phyloP scores from a whole-genome alignment of 1,284 basidiomycete genomes.

The Cryptococcus deneoformans region DNA sequence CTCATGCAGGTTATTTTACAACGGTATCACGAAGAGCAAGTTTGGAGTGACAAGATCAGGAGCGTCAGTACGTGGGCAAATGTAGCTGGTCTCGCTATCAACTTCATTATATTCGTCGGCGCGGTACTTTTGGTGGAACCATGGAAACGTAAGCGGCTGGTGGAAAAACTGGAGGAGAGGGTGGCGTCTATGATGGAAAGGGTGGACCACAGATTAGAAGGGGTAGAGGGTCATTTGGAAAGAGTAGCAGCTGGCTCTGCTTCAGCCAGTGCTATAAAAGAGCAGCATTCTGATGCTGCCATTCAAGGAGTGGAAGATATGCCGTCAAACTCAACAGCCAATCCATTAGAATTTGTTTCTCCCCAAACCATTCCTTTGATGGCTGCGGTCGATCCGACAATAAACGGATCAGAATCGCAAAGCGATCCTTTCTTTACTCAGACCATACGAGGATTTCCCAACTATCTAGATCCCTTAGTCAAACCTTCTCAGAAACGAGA shows the following conservation, averaged over 20 bases:
- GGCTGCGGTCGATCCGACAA: neutral
- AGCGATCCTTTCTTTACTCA: slow-evolving; percentile 5
- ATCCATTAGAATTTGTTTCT: neutral
- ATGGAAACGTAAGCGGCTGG: slow-evolving; percentile 81
- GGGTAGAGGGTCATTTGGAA: slow-evolving; percentile 14
- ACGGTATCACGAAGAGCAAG: slow-evolving; percentile 87
- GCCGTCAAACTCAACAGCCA: neutral
- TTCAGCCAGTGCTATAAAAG: neutral
- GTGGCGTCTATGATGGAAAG: slow-evolving; percentile 65
- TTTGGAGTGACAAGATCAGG: slow-evolving; percentile 96
- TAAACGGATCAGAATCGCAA: neutral
- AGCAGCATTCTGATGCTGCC: neutral
- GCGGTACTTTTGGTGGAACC: slow-evolving; percentile 89
- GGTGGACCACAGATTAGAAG: slow-evolving; percentile 33
- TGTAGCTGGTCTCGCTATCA: slow-evolving; percentile 75
- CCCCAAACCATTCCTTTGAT: neutral
- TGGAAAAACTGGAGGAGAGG: slow-evolving; percentile 80
- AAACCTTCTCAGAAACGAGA: slow-evolving; percentile 28
- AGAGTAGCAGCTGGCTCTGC: neutral
- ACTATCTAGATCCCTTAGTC: slow-evolving; percentile 18
- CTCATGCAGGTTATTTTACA: slow-evolving; percentile 77
- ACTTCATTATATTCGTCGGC: slow-evolving; percentile 79
- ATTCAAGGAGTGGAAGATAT: neutral
- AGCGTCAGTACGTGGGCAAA: slow-evolving; percentile 87
- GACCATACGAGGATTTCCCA: slow-evolving; percentile 9